A percentile compares a stretch with the other conserved stretches of the same genome.
These are phyloP conservation scores for Chaetoceros tenuissimus DNA, from an alignment of 108 stramenopile species.

Conservation along the genomic window DNA sequence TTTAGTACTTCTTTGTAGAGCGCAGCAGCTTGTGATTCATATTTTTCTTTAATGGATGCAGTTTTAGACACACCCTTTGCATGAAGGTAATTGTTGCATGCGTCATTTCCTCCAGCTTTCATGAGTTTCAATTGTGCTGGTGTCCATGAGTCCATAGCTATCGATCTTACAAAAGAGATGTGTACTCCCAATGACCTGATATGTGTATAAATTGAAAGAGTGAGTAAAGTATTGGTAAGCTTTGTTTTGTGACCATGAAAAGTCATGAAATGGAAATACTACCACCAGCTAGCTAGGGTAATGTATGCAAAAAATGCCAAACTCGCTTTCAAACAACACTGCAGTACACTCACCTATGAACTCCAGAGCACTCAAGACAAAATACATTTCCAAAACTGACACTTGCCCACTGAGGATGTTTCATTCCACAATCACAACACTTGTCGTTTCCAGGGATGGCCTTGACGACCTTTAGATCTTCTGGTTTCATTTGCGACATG, in stretches of 20 bases:
- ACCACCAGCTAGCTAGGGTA: neutral
- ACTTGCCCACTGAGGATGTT: constrained; percentile 95
- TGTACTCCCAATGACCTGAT: constrained; percentile 88
- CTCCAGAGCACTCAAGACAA: constrained; percentile 96
- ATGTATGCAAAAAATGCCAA: neutral
- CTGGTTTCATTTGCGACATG: constrained; percentile 83
- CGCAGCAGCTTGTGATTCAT: constrained; percentile 75
- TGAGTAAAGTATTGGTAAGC: neutral
- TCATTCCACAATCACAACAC: constrained; percentile 94
- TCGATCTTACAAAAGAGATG: constrained; percentile 93
- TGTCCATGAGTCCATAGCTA: constrained; percentile 98
- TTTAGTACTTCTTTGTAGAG: constrained; percentile 79
- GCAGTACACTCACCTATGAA: constrained; percentile 74
- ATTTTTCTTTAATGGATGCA: constrained; percentile 74
- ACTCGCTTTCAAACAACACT: neutral
- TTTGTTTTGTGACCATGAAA: neutral
- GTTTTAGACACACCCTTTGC: constrained; percentile 47
- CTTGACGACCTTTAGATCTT: constrained; percentile 64
- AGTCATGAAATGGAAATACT: neutral
- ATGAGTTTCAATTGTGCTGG: constrained; percentile 65
- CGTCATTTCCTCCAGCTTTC: constrained; percentile 79
- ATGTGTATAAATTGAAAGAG: neutral
- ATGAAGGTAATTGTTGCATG: constrained; percentile 53
- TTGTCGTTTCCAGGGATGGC: constrained; percentile 70
- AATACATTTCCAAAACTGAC: constrained; percentile 93